Conservation (phyloP, 1,284 basidiomycete species). For the Rhodotorula sp. region DNA sequence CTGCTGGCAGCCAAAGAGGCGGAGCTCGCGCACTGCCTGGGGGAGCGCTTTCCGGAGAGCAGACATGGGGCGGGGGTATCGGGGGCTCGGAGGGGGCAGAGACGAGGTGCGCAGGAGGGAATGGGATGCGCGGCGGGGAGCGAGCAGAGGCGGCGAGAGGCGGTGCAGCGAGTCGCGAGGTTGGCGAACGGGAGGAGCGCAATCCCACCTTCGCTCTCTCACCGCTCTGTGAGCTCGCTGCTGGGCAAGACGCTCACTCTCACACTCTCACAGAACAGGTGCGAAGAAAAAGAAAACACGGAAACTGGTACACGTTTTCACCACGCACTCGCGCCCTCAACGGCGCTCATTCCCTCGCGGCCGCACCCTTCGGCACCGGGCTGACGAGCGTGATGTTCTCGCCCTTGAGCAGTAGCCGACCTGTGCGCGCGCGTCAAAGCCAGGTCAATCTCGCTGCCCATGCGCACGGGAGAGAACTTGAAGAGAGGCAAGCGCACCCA, state of each 20-base stretch:
- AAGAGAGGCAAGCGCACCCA: conserved; percentile 60
- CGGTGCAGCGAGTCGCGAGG: too few species aligned
- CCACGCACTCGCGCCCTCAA: background rate
- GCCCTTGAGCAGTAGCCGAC: conserved; percentile 88
- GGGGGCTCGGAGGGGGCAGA: too few species aligned
- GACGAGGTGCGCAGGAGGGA: background rate
- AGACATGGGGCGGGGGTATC: conserved; percentile 56
- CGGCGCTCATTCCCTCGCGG: conserved; percentile 1
- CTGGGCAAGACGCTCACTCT: background rate
- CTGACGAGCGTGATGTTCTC: conserved; percentile 96
- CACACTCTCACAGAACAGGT: background rate
- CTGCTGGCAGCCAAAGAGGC: conserved; percentile 82
- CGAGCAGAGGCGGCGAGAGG: background rate
- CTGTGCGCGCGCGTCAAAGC: conserved; percentile 53
- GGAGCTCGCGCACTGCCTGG: conserved; percentile 78
- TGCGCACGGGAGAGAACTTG: background rate
- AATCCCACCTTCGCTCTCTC: background rate
- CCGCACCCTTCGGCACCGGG: conserved; percentile 24
- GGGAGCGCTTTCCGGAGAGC: conserved; percentile 74
- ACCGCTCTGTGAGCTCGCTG: background rate
- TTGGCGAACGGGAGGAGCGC: background rate
- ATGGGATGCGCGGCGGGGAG: background rate
- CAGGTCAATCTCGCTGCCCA: background rate
- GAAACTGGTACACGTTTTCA: conserved; percentile 15
- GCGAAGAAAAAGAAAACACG: background rate